phyloP scores from a whole-genome alignment of 2,329 filamentous ascomycete genomes.

The Trichoderma sp. region DNA sequence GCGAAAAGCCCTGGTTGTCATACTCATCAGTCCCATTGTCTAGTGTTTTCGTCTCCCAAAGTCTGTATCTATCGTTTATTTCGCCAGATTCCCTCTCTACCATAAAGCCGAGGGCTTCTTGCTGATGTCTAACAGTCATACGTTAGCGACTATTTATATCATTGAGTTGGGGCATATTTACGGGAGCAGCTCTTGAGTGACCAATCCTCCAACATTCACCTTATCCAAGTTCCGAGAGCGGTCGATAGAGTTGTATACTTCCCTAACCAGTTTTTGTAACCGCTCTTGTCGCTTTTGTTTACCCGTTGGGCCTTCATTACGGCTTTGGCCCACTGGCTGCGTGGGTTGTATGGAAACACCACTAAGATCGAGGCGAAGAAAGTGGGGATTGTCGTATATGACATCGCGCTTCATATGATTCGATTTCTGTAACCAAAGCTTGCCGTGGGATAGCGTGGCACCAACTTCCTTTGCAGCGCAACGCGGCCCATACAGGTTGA shows the following conservation, averaged over 20 bases:
- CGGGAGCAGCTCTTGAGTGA: slow-evolving; percentile 36
- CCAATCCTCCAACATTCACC: slow-evolving; percentile 32
- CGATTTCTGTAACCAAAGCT: slow-evolving; percentile 44
- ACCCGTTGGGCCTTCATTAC: not conserved
- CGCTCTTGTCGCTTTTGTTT: not conserved
- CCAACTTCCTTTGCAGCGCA: slow-evolving; percentile 35
- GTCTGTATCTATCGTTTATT: slow-evolving; percentile 37
- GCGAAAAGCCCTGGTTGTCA: slow-evolving; percentile 17
- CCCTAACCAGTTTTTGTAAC: not conserved
- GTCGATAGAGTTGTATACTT: slow-evolving; percentile 11
- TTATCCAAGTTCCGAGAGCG: slow-evolving; percentile 25
- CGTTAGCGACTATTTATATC: not conserved
- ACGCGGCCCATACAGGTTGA: slow-evolving; percentile 45
- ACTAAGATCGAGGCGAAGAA: not conserved
- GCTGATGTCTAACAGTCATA: slow-evolving; percentile 42
- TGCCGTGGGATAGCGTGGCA: slow-evolving; percentile 35
- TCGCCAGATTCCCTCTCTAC: slow-evolving; percentile 44
- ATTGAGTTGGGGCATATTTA: slow-evolving; percentile 23
- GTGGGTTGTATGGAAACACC: not conserved
- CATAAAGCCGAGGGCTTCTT: slow-evolving; percentile 46
- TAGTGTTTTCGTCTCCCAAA: slow-evolving; percentile 39
- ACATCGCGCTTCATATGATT: slow-evolving; percentile 30
- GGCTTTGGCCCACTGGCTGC: not conserved
- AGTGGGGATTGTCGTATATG: slow-evolving; percentile 25
- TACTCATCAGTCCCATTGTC: slow-evolving; percentile 36